phyloP scores from a whole-genome alignment of 2,329 filamentous ascomycete genomes.

The Diaporthe sp. region DNA sequence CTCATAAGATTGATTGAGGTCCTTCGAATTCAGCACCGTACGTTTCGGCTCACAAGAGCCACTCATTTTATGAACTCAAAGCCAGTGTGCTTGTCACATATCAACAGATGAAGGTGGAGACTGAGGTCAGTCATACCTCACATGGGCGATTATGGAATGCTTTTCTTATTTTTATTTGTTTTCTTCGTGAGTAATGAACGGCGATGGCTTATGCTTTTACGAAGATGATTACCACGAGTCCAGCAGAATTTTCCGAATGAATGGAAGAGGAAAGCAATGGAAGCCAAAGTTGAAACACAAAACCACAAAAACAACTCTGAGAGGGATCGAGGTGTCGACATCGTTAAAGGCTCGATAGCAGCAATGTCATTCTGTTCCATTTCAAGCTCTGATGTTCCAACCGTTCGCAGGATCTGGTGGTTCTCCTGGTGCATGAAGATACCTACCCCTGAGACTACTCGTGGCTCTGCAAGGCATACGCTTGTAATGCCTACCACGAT shows the following conservation, averaged over 20 bases:
- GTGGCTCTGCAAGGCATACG: not conserved
- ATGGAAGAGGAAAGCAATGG: not conserved
- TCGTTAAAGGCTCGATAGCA: constrained; percentile 24
- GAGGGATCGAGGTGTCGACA: not conserved
- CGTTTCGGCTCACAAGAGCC: not conserved
- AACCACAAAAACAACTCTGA: too few relatives aligned
- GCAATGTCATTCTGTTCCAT: constrained; percentile 13
- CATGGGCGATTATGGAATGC: not conserved
- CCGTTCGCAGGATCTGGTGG: not conserved
- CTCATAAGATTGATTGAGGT: not conserved
- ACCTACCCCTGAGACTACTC: not conserved
- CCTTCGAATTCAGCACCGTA: not conserved
- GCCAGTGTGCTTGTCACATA: constrained; percentile 1
- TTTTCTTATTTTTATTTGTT: constrained; percentile 16
- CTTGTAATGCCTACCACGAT: not conserved
- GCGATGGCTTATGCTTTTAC: not conserved
- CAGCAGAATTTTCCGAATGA: not conserved
- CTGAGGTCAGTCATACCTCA: not conserved
- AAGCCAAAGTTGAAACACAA: not conserved
- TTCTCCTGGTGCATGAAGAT: not conserved
- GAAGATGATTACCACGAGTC: constrained; percentile 10
- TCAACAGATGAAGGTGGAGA: not conserved
- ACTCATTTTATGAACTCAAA: not conserved
- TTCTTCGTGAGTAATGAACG: constrained; percentile 16
- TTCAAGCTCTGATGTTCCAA: not conserved